These are phyloP conservation scores for Lepidium aucheri DNA, from an alignment of 345 rosid species.

Conservation along the genomic window DNA sequence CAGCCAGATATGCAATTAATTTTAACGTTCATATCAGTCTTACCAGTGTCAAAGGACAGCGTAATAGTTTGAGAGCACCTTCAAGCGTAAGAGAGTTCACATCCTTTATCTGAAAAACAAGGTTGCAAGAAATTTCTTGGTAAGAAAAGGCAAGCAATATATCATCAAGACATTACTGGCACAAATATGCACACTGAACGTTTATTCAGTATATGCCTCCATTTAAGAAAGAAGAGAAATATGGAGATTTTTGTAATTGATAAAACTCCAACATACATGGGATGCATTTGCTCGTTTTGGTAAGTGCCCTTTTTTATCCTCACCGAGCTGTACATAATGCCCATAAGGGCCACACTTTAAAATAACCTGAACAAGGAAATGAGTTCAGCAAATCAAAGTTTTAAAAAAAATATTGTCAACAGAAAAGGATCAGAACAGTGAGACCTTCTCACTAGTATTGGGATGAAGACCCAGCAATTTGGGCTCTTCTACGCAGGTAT, in stretches of 20 bases:
- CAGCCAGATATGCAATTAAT: not conserved
- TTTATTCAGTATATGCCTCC: not conserved
- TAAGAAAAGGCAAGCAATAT: not conserved
- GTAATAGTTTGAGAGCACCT: constrained; percentile 72
- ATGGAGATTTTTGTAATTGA: not conserved
- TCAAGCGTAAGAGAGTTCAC: constrained; percentile 52
- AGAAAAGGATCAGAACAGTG: constrained; percentile 13
- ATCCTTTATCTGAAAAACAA: constrained; percentile 53
- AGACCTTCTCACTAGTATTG: constrained; percentile 77
- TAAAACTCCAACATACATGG: constrained; percentile 46
- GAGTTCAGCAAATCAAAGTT: constrained; percentile 3
- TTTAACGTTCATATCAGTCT: constrained; percentile 11
- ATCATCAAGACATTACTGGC: not conserved
- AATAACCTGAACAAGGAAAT: constrained; percentile 46
- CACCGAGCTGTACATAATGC: constrained; percentile 86
- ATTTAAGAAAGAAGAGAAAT: constrained; percentile 3
- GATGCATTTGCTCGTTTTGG: constrained; percentile 76
- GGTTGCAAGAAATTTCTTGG: constrained; percentile 1
- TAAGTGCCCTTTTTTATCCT: constrained; percentile 58
- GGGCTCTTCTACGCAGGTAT: constrained; percentile 57
- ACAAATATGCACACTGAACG: not conserved
- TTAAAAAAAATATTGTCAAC: not conserved
- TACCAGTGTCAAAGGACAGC: constrained; percentile 79
- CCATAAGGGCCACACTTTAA: constrained; percentile 96
- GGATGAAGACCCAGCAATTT: constrained; percentile 79